phyloP scores from a whole-genome alignment of 306 rosid genomes.

The Citrullus amarus region DNA sequence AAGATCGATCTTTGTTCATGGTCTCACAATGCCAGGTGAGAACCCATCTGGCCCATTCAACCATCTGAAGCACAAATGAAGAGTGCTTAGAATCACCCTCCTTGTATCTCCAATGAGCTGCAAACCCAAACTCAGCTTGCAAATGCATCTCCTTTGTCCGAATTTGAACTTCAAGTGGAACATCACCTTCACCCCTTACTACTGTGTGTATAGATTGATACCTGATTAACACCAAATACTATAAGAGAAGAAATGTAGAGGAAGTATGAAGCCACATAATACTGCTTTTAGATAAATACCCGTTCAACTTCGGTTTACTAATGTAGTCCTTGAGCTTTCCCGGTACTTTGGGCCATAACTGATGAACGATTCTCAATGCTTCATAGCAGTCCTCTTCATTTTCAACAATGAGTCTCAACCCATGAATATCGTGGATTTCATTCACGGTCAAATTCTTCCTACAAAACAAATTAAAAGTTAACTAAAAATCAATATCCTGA shows the following conservation, averaged over 20 bases:
- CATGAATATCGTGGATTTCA: conserved; percentile 89
- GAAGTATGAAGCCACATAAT: not conserved
- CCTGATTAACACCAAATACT: conserved; percentile 23
- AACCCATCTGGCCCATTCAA: conserved; percentile 99
- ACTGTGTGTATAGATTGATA: conserved; percentile 90
- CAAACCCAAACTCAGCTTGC: conserved; percentile 96
- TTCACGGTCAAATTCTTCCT: conserved; percentile 77
- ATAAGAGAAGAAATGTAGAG: conserved; percentile 12
- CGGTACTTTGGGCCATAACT: conserved; percentile 70
- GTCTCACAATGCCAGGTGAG: conserved; percentile 98
- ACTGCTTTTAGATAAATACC: conserved; percentile 30
- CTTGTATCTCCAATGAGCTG: conserved; percentile 99
- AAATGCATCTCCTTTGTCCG: conserved; percentile 91
- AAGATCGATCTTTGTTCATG: conserved; percentile 56
- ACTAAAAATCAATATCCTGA: not conserved
- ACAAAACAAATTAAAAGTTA: conserved; percentile 5
- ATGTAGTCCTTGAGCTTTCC: conserved; percentile 93
- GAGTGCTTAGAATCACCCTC: conserved; percentile 89
- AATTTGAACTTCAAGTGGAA: conserved; percentile 86
- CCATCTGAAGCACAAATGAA: conserved; percentile 92
- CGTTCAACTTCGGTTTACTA: conserved; percentile 64
- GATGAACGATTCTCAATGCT: conserved; percentile 61
- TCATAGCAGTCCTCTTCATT: conserved; percentile 81
- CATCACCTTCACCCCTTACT: conserved; percentile 63
- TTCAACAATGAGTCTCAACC: conserved; percentile 82